Evolutionary conservation across 805 yeast genomes (phyloP), one percentile per base, ranked within the genome.

Genomic region (Saturnispora halmiae): DNA sequence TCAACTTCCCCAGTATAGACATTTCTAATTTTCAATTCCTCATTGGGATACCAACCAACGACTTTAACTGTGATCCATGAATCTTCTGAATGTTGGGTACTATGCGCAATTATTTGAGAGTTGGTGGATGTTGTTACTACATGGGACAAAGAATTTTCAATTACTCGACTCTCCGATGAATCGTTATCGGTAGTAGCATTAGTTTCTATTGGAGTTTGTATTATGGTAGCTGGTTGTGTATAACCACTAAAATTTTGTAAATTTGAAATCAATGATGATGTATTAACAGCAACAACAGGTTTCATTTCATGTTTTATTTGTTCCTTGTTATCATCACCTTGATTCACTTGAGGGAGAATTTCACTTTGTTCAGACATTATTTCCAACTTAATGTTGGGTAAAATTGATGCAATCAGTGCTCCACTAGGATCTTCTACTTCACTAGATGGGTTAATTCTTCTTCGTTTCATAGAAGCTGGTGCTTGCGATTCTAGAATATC

Each of bases 1-100:
- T 35, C 37, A 7, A 32, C 31, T 22, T 40, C 26, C 7, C 29
- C 41, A 4, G 43, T 42, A 4, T 21, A 13, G 7, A 35, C 18
- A 24, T 38, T 41, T 11, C 30, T 32, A 1, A 42, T 21, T 6
- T 44, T 21, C 7, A 38, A 25, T 7, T 42, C 44, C 4, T 33
- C 37, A 15, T 22, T 43, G 10, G 48, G 48, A 14, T 40, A 42
- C 21, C 22, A 42, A 10, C 46, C 48, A 26, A 37, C 38, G 5
- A 44, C 34, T 3, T 22, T 14, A 13, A 35, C 45, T 16, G 33
- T 36, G 3, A 11, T 14, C 10, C 9, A 16, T 13, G 34, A 15
- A 4, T 11, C 24, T 24, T 21, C 24, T 20, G 16, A 36, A 20
- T 36, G 30, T 14, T 36, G 39, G 6, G 39, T 36, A 19, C 39